Conservation (phyloP, 768 basidiomycete species). For the Russula lepida region DNA sequence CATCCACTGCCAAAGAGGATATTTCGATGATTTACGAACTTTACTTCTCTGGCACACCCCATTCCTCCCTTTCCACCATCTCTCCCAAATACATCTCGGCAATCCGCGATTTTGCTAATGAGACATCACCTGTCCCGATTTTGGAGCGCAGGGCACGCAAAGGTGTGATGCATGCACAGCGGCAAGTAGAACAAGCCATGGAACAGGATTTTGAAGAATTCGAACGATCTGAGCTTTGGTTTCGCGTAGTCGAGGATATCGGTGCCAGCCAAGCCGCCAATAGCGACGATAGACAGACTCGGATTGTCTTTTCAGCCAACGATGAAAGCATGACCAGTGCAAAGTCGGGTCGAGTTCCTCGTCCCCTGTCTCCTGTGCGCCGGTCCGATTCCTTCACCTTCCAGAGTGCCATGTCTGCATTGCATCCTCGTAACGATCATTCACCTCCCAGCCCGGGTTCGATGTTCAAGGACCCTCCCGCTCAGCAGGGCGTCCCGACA, state of each 20-base stretch:
- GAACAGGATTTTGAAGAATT: conserved; percentile 89
- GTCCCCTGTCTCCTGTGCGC: neutral
- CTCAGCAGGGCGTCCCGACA: conserved; percentile 22
- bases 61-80: conserved; percentile 53
- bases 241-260: conserved; percentile 73
- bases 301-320: neutral
- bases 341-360: neutral
- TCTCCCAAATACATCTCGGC: conserved; percentile 59
- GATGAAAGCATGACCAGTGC: conserved; percentile 6
- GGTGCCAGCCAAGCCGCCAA: conserved; percentile 28
- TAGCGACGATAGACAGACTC: neutral
- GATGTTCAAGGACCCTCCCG: conserved; percentile 3
- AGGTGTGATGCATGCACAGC: conserved; percentile 77
- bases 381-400: conserved; percentile 20
- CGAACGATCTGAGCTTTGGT: conserved; percentile 83
- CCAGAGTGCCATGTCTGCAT: neutral
- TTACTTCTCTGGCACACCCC: conserved; percentile 64
- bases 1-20: conserved; percentile 67
- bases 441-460: conserved; percentile 7
- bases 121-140: conserved; percentile 35
- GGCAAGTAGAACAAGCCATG: conserved; percentile 83
- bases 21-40: conserved; percentile 82
- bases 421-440: conserved; percentile 4
- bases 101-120: conserved; percentile 55
- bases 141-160: conserved; percentile 54